Base-by-base conservation (phyloP, 495 filamentous ascomycete species). In the Hyaloscypha bicolor region DNA sequence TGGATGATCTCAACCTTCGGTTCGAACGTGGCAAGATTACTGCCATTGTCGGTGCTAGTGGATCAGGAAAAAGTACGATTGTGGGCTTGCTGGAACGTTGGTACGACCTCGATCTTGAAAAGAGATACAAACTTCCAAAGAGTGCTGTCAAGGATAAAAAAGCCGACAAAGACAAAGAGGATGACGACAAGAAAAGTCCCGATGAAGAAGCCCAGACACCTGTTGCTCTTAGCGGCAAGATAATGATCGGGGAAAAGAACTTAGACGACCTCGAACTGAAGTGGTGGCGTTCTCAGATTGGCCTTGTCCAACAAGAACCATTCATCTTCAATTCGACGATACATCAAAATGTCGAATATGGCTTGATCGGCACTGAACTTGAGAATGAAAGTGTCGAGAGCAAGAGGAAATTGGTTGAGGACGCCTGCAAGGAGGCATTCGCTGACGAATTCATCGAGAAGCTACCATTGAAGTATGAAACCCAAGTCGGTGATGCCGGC, bases 11-110 rank as follows among this genome's bases (percentile, higher is more conserved):
- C 37, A 82, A 80, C 55, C 75, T 91, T 8, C 75, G 66, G 9
- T 85, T 92, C 55, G 83, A 86, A 42, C 88, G 93, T 8, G 93
- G 93, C 16, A 91, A 93, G 75, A 90, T 93, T 48, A 92, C 92
- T 31, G 93, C 94, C n/a, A 83, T 98, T 58, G 92, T 96, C 51
- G 91, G 94, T 9, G 87, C 93, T 12, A 93, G 91, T 21, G 90
- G 91, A 3, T 92, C 91, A 52, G 90, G 94, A 42, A 99, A 99
- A 79, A 93, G 90, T 69, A 97, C 94, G 0, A 91, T 97, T 21
- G 90, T 97, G 31, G 94, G 93, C 0, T 80, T 99, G 9, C 86
- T 98, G 48, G 93, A 97, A 74, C 86, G 94, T 2, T 98, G 97
- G 83, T 99, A 99, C 72, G 87, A 92, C 35, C 89, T 96, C 33